Conservation (phyloP, 2,329 filamentous ascomycete species). For the Alternaria hordeiaustralica region DNA sequence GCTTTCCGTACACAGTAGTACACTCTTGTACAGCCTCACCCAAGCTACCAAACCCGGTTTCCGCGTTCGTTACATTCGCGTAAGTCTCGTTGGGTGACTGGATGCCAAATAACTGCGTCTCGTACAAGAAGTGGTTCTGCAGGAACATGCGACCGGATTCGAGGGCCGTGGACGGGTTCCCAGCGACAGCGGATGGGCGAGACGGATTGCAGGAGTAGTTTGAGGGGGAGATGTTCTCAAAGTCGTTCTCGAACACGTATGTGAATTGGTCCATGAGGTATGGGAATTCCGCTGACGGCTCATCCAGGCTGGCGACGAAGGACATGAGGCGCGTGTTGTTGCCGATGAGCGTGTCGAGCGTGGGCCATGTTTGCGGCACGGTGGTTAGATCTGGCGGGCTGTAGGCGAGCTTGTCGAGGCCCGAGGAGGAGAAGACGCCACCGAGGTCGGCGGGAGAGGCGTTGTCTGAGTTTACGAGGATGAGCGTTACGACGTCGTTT, state of each 20-base stretch:
- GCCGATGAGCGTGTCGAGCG: slow-evolving; percentile 71
- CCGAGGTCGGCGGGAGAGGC: slow-evolving; percentile 63
- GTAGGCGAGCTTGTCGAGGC: slow-evolving; percentile 67
- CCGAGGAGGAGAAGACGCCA: slow-evolving; percentile 54
- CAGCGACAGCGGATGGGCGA: slow-evolving; percentile 63
- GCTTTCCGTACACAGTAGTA: slow-evolving; percentile 66
- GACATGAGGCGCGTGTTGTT: slow-evolving; percentile 69
- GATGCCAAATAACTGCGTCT: slow-evolving; percentile 53
- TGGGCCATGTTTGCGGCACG: slow-evolving; percentile 69
- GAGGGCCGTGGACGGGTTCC: slow-evolving; percentile 58
- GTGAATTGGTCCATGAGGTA: slow-evolving; percentile 70
- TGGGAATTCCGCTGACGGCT: slow-evolving; percentile 50
- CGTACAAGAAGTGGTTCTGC: slow-evolving; percentile 82
- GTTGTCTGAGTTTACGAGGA: slow-evolving; percentile 74
- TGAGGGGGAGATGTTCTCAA: slow-evolving; percentile 65
- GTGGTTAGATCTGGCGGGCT: slow-evolving; percentile 48
- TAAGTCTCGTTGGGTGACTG: slow-evolving; percentile 54
- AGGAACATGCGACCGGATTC: slow-evolving; percentile 69
- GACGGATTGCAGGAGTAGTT: slow-evolving; percentile 77
- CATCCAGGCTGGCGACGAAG: slow-evolving; percentile 65
- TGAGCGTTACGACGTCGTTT: slow-evolving; percentile 76
- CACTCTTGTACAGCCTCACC: slow-evolving; percentile 45
- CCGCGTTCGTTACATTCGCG: slow-evolving; percentile 70
- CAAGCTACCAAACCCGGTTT: slow-evolving; percentile 63
- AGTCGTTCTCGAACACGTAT: slow-evolving; percentile 76